These are phyloP conservation scores for Buddleja alternifolia DNA, from an alignment of 257 asterid species.

Conservation along the genomic window DNA sequence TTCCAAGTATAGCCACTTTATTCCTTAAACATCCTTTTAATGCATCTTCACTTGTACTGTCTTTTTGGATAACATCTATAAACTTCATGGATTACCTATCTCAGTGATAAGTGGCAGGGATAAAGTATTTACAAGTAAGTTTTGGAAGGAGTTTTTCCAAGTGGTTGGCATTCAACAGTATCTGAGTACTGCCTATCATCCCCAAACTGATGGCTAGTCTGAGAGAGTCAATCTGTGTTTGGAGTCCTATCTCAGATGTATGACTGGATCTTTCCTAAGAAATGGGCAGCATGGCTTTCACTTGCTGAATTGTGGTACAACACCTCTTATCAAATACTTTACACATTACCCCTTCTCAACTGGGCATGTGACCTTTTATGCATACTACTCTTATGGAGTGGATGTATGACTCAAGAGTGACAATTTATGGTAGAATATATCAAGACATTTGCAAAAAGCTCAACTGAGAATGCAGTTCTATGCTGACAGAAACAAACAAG, in stretches of 20 bases:
- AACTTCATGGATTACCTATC: background rate
- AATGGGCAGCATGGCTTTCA: background rate
- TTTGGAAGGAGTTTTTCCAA: too few species aligned
- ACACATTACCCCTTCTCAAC: background rate
- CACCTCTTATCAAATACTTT: background rate
- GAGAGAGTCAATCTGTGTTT: constrained; percentile 3
- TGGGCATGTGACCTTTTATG: background rate
- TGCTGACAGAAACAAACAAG: too few species aligned
- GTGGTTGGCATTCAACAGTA: background rate
- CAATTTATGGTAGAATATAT: too few species aligned
- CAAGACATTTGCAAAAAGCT: too few species aligned
- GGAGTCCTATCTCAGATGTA: background rate
- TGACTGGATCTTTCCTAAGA: background rate
- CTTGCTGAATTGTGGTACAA: constrained; percentile 18
- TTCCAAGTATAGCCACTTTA: constrained; percentile 13
- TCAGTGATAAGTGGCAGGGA: background rate
- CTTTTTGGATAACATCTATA: background rate
- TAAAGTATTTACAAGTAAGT: background rate
- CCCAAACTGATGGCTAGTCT: background rate
- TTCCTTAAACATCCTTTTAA: background rate
- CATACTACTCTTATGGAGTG: too few species aligned
- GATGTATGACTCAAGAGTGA: too few species aligned
- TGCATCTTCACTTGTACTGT: background rate
- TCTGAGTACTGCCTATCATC: background rate
- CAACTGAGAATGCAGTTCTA: too few species aligned